Percentiles rank a stretch among this genome's conserved stretches.
These are phyloP conservation scores for Axilococcus clingmanii DNA, from an alignment of 139 green algal genomes.

Conservation along the genomic window DNA sequence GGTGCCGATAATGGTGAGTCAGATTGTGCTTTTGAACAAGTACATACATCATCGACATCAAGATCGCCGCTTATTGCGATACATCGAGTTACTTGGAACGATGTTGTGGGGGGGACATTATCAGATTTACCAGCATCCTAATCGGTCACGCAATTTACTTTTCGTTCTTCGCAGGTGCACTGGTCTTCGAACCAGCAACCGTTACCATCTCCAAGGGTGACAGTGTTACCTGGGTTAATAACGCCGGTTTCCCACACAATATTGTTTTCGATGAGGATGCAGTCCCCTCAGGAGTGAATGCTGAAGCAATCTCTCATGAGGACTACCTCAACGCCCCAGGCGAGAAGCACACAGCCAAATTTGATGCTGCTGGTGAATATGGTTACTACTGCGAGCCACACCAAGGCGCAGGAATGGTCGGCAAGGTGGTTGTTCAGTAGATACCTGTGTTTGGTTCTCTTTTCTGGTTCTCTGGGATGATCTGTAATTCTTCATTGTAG, in stretches of 20 bases:
- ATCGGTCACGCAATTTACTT: neutral
- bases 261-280: slow-evolving; percentile 88
- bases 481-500: neutral
- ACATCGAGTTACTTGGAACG: too few species aligned
- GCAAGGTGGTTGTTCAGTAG: slow-evolving; percentile 14
- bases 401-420: slow-evolving; percentile 82
- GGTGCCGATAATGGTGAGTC: slow-evolving; percentile 26
- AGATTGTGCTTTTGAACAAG: neutral
- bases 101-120: too few species aligned
- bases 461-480: neutral
- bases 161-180: slow-evolving; percentile 16
- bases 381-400: slow-evolving; percentile 94
- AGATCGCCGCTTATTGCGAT: too few species aligned
- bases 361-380: slow-evolving; percentile 67
- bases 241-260: slow-evolving; percentile 62
- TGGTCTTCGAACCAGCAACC: slow-evolving; percentile 41
- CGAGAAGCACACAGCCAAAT: slow-evolving; percentile 65
- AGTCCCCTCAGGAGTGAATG: slow-evolving; percentile 57
- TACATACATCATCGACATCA: neutral
- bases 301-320: slow-evolving; percentile 70
- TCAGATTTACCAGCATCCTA: neutral
- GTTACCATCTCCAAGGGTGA: slow-evolving; percentile 69
- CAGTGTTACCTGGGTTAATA: slow-evolving; percentile 72
- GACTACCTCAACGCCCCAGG: slow-evolving; percentile 86
- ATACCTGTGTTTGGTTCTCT: neutral